These are phyloP conservation scores for Paramecium pentaurelia DNA, from an alignment of 73 alveolate genomes.

Conservation along the genomic window DNA sequence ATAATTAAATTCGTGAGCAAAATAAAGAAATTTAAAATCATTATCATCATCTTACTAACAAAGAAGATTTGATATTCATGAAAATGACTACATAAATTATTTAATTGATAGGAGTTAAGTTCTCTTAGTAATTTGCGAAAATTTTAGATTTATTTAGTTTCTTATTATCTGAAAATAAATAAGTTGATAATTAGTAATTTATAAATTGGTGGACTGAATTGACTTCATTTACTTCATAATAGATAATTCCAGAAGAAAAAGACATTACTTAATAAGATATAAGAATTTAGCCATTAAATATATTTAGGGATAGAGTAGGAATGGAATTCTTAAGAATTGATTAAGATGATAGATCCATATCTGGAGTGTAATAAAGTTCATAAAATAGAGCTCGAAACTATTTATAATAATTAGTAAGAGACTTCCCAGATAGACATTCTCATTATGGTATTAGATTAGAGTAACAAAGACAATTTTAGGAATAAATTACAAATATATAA, in stretches of 20 bases:
- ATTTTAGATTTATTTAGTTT: not conserved
- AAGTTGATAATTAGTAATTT: not conserved
- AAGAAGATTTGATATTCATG: not conserved
- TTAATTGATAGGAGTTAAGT: not conserved
- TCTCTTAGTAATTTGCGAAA: not conserved
- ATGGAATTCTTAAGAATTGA: not conserved
- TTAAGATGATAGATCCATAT: not conserved
- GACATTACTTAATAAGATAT: not conserved
- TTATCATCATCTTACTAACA: not conserved
- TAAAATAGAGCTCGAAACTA: not conserved
- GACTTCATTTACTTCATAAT: not conserved
- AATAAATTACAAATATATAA: not conserved
- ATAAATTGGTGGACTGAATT: slow-evolving; percentile 15
- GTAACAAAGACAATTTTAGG: not conserved
- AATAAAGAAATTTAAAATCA: not conserved
- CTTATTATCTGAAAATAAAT: not conserved
- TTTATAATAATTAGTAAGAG: not conserved
- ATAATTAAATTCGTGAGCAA: not conserved
- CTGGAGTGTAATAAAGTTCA: not conserved
- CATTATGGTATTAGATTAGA: not conserved
- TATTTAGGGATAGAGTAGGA: not conserved
- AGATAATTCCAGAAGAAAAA: not conserved
- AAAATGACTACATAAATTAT: not conserved
- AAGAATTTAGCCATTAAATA: not conserved
- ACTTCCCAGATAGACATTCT: not conserved